A percentile compares a stretch with the other conserved stretches of the same genome.
These are phyloP conservation scores for Acacia concinna DNA, from an alignment of 331 rosid species.

Conservation along the genomic window DNA sequence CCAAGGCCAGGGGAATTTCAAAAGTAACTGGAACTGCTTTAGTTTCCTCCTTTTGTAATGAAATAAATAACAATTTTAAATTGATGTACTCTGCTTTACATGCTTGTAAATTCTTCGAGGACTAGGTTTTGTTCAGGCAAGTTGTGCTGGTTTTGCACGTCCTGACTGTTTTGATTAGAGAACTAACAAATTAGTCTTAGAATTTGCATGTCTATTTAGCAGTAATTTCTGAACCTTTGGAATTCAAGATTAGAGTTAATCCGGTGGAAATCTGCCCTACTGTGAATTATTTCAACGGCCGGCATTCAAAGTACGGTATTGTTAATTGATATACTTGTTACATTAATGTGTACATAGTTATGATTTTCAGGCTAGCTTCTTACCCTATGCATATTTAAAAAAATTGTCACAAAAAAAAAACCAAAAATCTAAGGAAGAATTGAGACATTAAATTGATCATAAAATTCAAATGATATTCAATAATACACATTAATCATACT, in stretches of 20 bases:
- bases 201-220: not conserved
- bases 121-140: not conserved
- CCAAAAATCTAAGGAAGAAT: not conserved
- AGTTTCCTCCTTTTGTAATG: slow-evolving; percentile 32
- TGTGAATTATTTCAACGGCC: not conserved
- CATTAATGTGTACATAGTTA: not conserved
- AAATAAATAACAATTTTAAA: slow-evolving; percentile 27
- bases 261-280: not conserved
- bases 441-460: not conserved
- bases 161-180: not conserved
- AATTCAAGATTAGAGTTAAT: not conserved
- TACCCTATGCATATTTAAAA: not conserved
- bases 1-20: not conserved
- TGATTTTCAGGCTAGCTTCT: not conserved
- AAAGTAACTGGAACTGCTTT: slow-evolving; percentile 21
- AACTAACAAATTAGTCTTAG: not conserved
- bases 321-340: not conserved
- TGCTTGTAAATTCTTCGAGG: not conserved
- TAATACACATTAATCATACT: too few species aligned
- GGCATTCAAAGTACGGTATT: not conserved
- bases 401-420: not conserved
- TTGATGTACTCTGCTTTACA: slow-evolving; percentile 20
- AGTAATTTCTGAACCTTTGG: not conserved
- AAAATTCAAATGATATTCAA: too few species aligned
- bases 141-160: not conserved